These are phyloP conservation scores for Melaleuca alternifolia DNA, from an alignment of 345 rosid genomes.

Conservation along the genomic window DNA sequence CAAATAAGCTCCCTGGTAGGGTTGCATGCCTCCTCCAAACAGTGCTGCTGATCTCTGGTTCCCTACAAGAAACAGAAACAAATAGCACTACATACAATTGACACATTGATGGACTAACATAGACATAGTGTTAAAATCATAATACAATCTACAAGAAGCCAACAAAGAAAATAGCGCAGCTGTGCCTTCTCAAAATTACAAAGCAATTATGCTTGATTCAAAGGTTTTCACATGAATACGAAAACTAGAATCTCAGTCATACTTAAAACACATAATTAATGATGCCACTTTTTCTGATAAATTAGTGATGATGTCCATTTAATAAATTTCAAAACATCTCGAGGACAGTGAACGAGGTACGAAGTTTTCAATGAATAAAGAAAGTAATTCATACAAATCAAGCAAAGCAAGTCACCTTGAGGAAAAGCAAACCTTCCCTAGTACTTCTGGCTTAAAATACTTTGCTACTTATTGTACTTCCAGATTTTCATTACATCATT, in stretches of 20 bases:
- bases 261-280: not conserved
- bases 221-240: not conserved
- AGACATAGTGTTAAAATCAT: not conserved
- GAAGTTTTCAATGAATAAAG: not conserved
- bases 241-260: not conserved
- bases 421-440: not conserved
- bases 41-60: slow-evolving; percentile 58
- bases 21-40: slow-evolving; percentile 42
- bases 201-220: not conserved
- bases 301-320: not conserved
- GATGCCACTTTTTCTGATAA: not conserved
- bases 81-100: not conserved
- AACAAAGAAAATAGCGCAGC: not conserved
- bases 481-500: not conserved
- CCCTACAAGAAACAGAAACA: slow-evolving; percentile 26
- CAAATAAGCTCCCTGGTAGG: slow-evolving; percentile 47
- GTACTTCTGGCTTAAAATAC: not conserved
- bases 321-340: not conserved
- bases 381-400: not conserved
- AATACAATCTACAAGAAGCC: not conserved
- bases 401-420: not conserved
- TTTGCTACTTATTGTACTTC: not conserved
- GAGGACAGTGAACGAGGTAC: not conserved
- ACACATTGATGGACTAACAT: not conserved
- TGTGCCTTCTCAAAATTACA: not conserved